phyloP scores from a whole-genome alignment of 768 basidiomycete species.

The Boletus huronensis region DNA sequence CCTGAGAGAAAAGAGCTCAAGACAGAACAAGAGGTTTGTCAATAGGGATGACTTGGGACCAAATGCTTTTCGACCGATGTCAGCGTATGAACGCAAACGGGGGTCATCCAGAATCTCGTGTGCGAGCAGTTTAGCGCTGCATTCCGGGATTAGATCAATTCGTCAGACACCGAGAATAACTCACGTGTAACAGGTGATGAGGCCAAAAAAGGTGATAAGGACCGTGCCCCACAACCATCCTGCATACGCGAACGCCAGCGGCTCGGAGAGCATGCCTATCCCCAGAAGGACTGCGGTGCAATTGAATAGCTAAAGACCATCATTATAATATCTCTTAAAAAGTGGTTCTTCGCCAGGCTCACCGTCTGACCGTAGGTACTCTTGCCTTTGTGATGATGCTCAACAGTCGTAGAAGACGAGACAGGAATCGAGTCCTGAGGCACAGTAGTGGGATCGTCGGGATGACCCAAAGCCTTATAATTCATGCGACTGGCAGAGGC shows the following conservation, averaged over 20 bases:
- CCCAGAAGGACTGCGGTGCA: conserved; percentile 83
- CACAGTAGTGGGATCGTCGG: not conserved
- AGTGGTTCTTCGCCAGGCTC: conserved; percentile 16
- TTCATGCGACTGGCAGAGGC: not conserved
- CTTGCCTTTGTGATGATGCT: conserved; percentile 43
- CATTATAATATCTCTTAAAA: not conserved
- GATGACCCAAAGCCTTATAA: not conserved
- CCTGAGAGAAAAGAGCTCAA: conserved; percentile 85
- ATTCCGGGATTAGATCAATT: conserved; percentile 4
- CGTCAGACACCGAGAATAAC: conserved; percentile 26
- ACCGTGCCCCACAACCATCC: conserved; percentile 82
- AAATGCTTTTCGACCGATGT: conserved; percentile 87
- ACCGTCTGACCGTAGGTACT: conserved; percentile 77
- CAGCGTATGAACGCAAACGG: conserved; percentile 76
- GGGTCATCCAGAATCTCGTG: conserved; percentile 68
- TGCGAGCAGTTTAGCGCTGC: conserved; percentile 84
- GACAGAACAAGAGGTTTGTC: conserved; percentile 73
- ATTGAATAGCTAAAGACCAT: conserved; percentile 68
- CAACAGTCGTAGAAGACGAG: not conserved
- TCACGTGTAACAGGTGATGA: conserved; percentile 86
- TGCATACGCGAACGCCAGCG: conserved; percentile 86
- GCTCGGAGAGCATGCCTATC: conserved; percentile 86
- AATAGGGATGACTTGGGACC: conserved; percentile 64
- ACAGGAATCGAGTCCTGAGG: conserved; percentile 3
- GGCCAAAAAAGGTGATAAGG: conserved; percentile 73